Evolutionary conservation across 2,329 filamentous ascomycete genomes (phyloP), one percentile per base, ranked within the genome.

Genomic region (Ophiostoma australiae): DNA sequence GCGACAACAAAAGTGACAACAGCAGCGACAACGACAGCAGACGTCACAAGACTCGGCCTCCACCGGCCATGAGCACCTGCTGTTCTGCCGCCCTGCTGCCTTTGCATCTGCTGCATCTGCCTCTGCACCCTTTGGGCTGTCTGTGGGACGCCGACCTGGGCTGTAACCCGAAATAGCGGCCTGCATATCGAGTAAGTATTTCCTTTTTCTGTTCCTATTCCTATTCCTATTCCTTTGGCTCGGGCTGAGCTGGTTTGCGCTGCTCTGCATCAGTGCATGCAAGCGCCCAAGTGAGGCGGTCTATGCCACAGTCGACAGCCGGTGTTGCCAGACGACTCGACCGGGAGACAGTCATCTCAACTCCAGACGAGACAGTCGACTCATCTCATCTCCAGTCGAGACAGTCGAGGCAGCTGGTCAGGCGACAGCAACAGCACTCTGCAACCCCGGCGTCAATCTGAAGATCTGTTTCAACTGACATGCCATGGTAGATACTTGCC

Each of bases 161-260:
- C 66, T 68, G 72, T 72, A 73, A 72, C 73, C 73, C 70, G 73
- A 74, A 73, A 58, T 52, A 74, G 72, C 72, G 58, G 68, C 73
- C 70, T 74, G 72, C 73, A 74, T 73, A 63, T 3, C 23, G 13
- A 20, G 52, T 58, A 27, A 58, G 52, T 27, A 23, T 2, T 55
- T 55, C 17, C 5, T 52, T 23, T 7, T 52, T 13, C 13, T 17
- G n/a, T n/a, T n/a, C n/a, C n/a, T n/a, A n/a, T n/a, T 48, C 1
- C 41, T 17, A n/a, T 11, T 17, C 44, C 15, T 6, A n/a, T 17
- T 6, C 5, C 44, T 48, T 15, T 20, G 4, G 4, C 11, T 20
- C 20, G 15, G 15, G 5, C 17, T 48, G 27, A 31, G 27, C 3
- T 31, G 27, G 27, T 31, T 31, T 31, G 27, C 27, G 1, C 27